A percentile compares a stretch with the other conserved stretches of the same genome.
phyloP scores from a whole-genome alignment of 805 yeast species.

The Barnettozyma wickerhamii region DNA sequence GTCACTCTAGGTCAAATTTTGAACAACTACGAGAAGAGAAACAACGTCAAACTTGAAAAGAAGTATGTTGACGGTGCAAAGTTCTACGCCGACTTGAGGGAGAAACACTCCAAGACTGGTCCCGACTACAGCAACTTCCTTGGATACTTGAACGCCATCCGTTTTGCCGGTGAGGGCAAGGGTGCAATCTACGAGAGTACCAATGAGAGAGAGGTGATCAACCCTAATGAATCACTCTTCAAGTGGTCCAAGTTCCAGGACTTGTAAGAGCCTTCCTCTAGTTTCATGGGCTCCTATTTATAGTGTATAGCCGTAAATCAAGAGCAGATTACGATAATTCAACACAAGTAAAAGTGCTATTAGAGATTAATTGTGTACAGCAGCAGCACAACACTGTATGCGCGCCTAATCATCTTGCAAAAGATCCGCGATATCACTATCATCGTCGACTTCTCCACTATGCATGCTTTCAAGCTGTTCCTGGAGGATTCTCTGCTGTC shows the following conservation, averaged over 20 bases:
- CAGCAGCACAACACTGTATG: not conserved
- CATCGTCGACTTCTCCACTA: constrained; percentile 46
- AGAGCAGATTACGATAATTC: too few species aligned
- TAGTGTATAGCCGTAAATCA: too few species aligned
- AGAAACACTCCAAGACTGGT: constrained; percentile 11
- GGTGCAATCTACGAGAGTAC: constrained; percentile 30
- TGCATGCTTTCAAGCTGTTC: constrained; percentile 42
- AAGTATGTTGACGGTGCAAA: constrained; percentile 26
- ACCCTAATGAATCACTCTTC: constrained; percentile 40
- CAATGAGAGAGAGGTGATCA: constrained; percentile 38
- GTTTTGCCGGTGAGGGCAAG: constrained; percentile 37
- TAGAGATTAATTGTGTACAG: too few species aligned
- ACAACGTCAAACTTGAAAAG: constrained; percentile 13
- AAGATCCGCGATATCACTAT: constrained; percentile 65
- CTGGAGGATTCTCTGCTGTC: constrained; percentile 51
- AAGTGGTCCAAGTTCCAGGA: constrained; percentile 36
- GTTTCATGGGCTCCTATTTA: too few species aligned
- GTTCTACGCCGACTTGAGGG: not conserved
- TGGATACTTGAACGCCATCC: constrained; percentile 31
- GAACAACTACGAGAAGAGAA: constrained; percentile 35
- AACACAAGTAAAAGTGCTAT: too few species aligned
- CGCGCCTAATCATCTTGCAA: constrained; percentile 41
- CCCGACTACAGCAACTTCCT: constrained; percentile 35
- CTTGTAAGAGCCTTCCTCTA: too few species aligned
- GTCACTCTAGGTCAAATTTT: constrained; percentile 37